Base-by-base conservation (phyloP, 805 yeast genomes). In the Cyberlindnera euphorbiiphila region DNA sequence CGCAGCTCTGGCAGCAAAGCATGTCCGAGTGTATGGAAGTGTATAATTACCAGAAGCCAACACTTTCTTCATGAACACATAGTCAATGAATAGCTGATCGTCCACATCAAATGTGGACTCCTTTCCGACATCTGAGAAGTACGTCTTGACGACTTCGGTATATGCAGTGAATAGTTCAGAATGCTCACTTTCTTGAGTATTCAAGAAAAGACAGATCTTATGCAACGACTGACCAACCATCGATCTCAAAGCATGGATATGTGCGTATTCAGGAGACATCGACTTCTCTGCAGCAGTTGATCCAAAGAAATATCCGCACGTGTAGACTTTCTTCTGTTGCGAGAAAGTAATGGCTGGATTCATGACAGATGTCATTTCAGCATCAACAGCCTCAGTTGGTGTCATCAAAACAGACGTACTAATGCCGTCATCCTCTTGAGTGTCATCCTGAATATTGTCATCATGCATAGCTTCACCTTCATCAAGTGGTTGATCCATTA, bases 91-190 rank as follows among this genome's bases (percentile, higher is more conserved):
- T 5, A 79, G 57, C 21, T 64, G 73, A 30, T 77, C 80, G 41
- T 78, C 74, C 4, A 71, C 63, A 28, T 71, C 78, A 34, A 79
- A 70, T 1, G 81, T 59, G 10, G 82, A 64, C 47, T 85, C 94
- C 38, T 75, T 71, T 2, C 95, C 95, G 18, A 82, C 81, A 53
- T 87, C 93, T 18, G 82, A 68, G 49, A 82, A 80, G 86, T 94
- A 93, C 6, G 81, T 75, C 44, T 81, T 77, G 29, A 82, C 55
- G 4, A 81, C 78, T 51, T 76, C 74, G 22, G 87, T 60, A 23
- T 81, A 68, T 31, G 77, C 74, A 43, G 76, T 76, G 54, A 80
- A 72, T 6, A 83, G 55, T 10, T 74, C 72, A 7, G 83, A 73
- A 43, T 85, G 81, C 42, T 85, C 87, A 27, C 73, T 78, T 29